Base-by-base conservation (phyloP, 202 grass and related monocot species). In the Hordeum pubiflorum region DNA sequence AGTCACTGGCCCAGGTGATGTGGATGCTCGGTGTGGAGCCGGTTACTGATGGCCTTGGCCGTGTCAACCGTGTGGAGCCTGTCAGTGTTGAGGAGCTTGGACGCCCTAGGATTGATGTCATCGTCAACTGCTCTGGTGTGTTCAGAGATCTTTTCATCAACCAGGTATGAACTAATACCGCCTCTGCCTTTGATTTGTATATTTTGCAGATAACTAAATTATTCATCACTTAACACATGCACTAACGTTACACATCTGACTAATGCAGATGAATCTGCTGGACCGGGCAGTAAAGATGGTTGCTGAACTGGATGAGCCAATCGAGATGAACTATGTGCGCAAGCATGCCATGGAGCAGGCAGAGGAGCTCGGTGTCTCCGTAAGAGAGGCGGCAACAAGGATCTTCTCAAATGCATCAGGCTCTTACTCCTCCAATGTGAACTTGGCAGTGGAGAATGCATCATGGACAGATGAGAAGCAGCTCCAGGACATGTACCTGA, bases 111-210 rank as follows among this genome's bases (percentile, higher is more conserved):
- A 89, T 98, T 17, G 95, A 98, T 26, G 95, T 98, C 0, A 92
- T 98, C 64, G 92, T 98, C 80, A 98, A 98, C 65, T 98, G 95
- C 86, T 98, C 95, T 0, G 95, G 95, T 41, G 95, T 98, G 26
- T 98, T 98, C 87, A 92, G 95, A 59, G 95, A 98, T 58, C 95
- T 98, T 32, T 98, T 98, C 90, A 98, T 98, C 85, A 98, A 98
- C 82, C 95, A 98, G 92, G 95, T 98, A 90, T 20, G 63, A 60
- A 72, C 14, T 71, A 46, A 38, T 57, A 41, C 63, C 54, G 3
- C 14, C 13, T 17, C 50, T 24, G 18, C 58, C 8, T 84, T 17
- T 44, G 34, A 23, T 58, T 39, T 82, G 32, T 78, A 69, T 32
- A 32, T 63, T 72, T 72, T 73, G 58, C 54, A 56, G 48, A 39